phyloP scores from a whole-genome alignment of 2,329 filamentous ascomycete genomes.

The Beauveria brongniartii region DNA sequence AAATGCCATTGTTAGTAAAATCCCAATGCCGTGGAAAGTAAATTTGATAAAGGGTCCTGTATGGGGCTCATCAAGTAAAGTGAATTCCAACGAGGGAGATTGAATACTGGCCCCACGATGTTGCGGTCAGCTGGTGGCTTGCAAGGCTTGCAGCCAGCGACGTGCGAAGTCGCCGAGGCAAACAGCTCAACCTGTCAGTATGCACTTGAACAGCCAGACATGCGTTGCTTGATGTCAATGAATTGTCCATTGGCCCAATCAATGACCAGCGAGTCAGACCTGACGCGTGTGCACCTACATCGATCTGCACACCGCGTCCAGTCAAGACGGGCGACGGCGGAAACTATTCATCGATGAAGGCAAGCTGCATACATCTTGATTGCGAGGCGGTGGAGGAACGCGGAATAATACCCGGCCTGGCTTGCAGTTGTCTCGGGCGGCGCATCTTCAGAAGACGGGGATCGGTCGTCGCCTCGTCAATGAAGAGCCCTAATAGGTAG shows the following conservation, averaged over 20 bases:
- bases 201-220: not conserved
- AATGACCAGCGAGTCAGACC: not conserved
- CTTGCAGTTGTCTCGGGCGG: not conserved
- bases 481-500: not conserved
- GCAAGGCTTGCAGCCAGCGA: not conserved
- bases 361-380: slow-evolving; percentile 1
- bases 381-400: not conserved
- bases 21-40: slow-evolving; percentile 7
- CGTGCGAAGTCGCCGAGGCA: not conserved
- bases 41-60: slow-evolving; percentile 16
- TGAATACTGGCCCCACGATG: not conserved
- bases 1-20: slow-evolving; percentile 14
- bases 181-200: not conserved
- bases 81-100: not conserved
- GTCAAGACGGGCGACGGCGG: not conserved
- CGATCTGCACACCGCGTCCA: slow-evolving; percentile 1
- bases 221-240: not conserved
- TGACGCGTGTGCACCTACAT: not conserved
- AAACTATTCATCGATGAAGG: not conserved
- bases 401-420: not conserved
- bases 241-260: not conserved
- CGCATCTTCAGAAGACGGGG: not conserved
- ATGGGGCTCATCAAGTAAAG: not conserved
- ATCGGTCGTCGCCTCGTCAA: not conserved
- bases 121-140: not conserved